Base-by-base conservation (phyloP, 345 rosid genomes). In the Balakata baccata region DNA sequence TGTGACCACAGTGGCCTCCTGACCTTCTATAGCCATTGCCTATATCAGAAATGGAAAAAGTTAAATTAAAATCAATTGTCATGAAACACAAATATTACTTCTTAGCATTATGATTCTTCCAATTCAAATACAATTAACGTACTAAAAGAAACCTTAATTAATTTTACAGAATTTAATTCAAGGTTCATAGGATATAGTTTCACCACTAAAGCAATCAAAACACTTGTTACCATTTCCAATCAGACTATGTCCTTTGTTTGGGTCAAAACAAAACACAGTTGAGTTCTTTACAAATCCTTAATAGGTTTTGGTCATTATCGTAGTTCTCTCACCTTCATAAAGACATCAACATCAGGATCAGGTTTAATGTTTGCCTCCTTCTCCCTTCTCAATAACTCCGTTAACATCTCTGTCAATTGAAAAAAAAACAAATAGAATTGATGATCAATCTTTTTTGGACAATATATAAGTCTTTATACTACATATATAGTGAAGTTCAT, bases 301-400 rank as follows among this genome's bases (percentile, higher is more conserved):
- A 22, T 7, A 20, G 11, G 9, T 50, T 3, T 3, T 25, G 2
- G 9, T 25, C 39, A 29, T 0, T 13, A 50, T 50, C 45, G 29
- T 37, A 52, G 14, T 16, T 53, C 1, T 51, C 74, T 78, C 54
- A 93, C 98, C 78, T 90, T 88, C 95, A 88, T 87, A 84, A 76
- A 90, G 61, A 92, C 77, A 74, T 89, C 97, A 74, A 92, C 39
- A 74, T 92, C 92, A 23, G 88, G 85, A 82, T 92, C 93, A 17
- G 95, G 97, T 74, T 81, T 86, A 60, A 92, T 88, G 67, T 87
- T 82, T 64, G 93, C 91, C 41, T 79, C 87, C 64, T 85, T 92
- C 74, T 92, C 97, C 82, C 97, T 90, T 80, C 95, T 83, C 8
- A 81, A 73, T 61, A 92, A 83, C 82, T 92, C 97, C 0, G 81